Percentiles rank a stretch among this genome's conserved stretches.
These are phyloP conservation scores for Colletotrichum theobromicola DNA, from an alignment of 2,329 filamentous ascomycete genomes.

Conservation along the genomic window DNA sequence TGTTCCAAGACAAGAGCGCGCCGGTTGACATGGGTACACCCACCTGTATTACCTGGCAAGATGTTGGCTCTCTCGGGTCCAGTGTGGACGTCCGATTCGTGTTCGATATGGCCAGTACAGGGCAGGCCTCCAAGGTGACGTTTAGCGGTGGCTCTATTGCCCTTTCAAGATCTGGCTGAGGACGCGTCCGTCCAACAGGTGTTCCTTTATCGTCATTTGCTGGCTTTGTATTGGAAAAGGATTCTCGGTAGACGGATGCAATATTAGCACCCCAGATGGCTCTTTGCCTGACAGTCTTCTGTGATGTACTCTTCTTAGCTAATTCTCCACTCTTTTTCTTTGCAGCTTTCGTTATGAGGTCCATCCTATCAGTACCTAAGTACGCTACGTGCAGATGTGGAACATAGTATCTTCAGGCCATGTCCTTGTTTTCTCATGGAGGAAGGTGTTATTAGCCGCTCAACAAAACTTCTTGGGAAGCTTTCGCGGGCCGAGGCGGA, in stretches of 20 bases:
- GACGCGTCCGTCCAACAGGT: background rate
- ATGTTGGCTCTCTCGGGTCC: background rate
- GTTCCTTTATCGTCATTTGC: background rate
- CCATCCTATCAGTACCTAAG: fast-evolving
- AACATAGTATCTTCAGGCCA: background rate
- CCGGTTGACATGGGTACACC: conserved; percentile 35
- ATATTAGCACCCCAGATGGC: background rate
- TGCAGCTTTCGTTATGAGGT: background rate
- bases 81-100: background rate
- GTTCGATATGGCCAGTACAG: background rate
- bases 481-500: background rate
- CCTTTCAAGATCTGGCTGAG: background rate
- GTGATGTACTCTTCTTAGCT: background rate
- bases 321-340: background rate
- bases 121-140: background rate
- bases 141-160: background rate
- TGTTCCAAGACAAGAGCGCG: conserved; percentile 34
- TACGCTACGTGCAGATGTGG: background rate
- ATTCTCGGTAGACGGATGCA: background rate
- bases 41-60: conserved; percentile 35
- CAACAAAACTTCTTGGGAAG: background rate
- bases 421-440: background rate
- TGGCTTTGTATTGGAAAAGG: background rate
- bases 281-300: background rate
- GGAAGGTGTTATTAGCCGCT: background rate